Evolutionary conservation across 805 yeast genomes (phyloP), one percentile per base, ranked within the genome.

Genomic region (Wickerhamomyces chambardii): DNA sequence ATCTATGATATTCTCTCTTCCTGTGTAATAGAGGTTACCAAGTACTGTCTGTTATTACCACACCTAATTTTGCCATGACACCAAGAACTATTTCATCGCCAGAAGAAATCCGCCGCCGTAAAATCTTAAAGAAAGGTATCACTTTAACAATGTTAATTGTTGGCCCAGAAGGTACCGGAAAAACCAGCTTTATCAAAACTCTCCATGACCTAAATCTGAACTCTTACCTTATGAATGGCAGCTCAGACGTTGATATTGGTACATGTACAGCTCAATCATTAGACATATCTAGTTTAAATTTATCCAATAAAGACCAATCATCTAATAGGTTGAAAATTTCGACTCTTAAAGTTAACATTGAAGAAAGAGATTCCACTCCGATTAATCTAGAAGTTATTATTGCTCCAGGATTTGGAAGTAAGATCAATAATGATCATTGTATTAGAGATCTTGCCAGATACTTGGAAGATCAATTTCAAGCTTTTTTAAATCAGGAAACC

Each of bases 391-490:
- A 75, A 42, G 64, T 81, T 32, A 71, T 81, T 33, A 79, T 79
- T 49, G 70, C 90, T 5, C 83, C 85, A 16, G 92, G 90, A 1
- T 76, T 81, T 49, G 92, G 90, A 30, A 89, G 81, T 47, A 78
- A 74, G 51, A 65, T 83, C 45, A 77, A 84, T 58, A 81, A 80
- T 56, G 70, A 68, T 33, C 43, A 58, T 25, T 68, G 75, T 25
- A 63, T 68, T 32, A 46, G 47, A 2, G 62, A 71, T 41, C 68
- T 84, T 36, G 70, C 70, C 40, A 66, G 68, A 27, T 81, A 74
- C 58, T 63, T 84, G 41, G 84, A 79, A 53, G 69, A 63, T 39
- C 89, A 83, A 56, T 83, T 77, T 56, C 87, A 83, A 49, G 68
- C 68, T 39, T 77, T 80, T 18, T 69, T 84, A 42, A 75, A 75